Conservation (phyloP, 495 filamentous ascomycete species). For the Neurospora sp. region DNA sequence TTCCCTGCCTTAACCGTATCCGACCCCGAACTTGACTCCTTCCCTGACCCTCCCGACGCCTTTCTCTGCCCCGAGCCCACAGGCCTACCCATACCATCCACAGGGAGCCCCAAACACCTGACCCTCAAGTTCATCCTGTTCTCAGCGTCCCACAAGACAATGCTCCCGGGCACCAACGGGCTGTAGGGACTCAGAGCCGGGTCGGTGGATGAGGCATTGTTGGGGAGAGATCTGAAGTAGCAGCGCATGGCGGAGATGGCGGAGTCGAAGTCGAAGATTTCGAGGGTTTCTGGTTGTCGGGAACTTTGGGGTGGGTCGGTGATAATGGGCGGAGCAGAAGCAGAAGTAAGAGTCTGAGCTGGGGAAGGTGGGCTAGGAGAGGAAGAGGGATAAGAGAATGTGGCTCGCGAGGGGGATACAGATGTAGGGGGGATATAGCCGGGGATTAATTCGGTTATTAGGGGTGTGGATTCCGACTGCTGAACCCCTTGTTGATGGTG, state of each 20-base stretch:
- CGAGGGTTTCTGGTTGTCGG: background rate
- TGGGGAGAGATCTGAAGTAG: background rate
- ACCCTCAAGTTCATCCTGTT: background rate
- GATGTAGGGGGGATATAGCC: background rate
- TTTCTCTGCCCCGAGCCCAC: background rate
- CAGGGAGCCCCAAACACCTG: background rate
- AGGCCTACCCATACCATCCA: background rate
- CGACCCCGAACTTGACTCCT: background rate
- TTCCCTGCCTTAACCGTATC: background rate
- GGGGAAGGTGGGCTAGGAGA: background rate
- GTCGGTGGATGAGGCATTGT: background rate
- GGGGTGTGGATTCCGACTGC: background rate
- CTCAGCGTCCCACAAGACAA: background rate
- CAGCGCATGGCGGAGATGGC: background rate
- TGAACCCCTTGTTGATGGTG: background rate
- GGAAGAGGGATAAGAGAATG: background rate
- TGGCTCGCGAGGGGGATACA: background rate
- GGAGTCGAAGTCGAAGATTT: background rate
- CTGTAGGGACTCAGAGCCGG: background rate
- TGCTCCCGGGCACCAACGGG: background rate
- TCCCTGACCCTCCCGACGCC: background rate
- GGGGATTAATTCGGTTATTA: background rate
- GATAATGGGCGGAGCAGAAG: background rate
- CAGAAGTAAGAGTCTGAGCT: background rate
- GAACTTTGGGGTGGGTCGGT: background rate